Evolutionary conservation across 2,329 filamentous ascomycete genomes (phyloP).

Genomic region (Paecilomyces niveus): DNA sequence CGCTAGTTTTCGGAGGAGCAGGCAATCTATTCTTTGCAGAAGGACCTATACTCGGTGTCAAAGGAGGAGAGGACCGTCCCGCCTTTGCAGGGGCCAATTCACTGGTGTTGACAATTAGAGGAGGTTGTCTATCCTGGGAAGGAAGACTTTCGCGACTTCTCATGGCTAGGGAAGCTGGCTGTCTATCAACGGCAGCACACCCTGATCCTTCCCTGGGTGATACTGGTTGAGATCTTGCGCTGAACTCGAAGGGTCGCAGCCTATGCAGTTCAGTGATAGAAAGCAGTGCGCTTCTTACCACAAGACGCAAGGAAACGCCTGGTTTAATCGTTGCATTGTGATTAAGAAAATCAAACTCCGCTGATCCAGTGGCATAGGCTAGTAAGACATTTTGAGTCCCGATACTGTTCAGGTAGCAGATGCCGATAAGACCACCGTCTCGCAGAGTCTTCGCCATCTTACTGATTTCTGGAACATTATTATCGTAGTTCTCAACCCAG

Average conservation of each 20-base stretch:
- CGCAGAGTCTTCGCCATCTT: constrained; percentile 19
- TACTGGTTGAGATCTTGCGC: neutral
- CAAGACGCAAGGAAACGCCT: constrained; percentile 5
- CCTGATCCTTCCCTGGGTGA: neutral
- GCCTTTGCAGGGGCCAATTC: neutral
- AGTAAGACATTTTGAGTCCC: constrained; percentile 15
- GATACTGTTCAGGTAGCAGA: constrained; percentile 13
- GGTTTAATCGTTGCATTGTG: neutral
- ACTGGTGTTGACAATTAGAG: neutral
- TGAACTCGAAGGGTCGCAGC: neutral
- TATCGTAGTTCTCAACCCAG: constrained; percentile 27
- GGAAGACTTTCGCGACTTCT: neutral
- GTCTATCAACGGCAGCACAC: neutral
- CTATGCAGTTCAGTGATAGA: constrained; percentile 4
- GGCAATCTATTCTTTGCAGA: no score
- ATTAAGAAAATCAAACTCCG: constrained; percentile 19
- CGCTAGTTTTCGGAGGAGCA: neutral
- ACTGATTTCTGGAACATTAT: constrained; percentile 21
- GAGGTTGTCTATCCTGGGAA: neutral
- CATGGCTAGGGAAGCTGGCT: neutral
- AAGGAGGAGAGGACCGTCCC: neutral
- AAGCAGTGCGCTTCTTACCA: constrained; percentile 13
- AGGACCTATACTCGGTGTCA: no score
- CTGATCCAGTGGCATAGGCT: constrained; percentile 19
- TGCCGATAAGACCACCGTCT: constrained; percentile 18